Conservation (phyloP, 2,329 filamentous ascomycete species). For the Penicillium sp. region DNA sequence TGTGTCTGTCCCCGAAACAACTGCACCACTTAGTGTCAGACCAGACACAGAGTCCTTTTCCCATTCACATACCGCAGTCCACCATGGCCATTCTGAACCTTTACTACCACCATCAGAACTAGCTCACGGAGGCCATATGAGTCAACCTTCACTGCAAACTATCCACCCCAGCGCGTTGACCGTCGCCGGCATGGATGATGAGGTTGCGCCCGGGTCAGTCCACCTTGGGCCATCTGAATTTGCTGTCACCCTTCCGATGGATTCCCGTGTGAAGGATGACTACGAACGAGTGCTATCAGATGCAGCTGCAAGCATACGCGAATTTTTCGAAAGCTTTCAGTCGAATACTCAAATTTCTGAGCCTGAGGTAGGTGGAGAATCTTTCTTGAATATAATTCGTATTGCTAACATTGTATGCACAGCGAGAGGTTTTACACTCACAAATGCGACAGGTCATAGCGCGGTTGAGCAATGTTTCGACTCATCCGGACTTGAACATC, state of each 20-base stretch:
- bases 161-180: constrained; percentile 40
- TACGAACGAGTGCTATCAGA: constrained; percentile 37
- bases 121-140: constrained; percentile 20
- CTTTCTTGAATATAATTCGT: background rate
- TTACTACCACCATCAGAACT: constrained; percentile 30
- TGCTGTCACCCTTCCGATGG: constrained; percentile 44
- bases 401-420: constrained; percentile 14
- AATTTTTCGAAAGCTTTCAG: constrained; percentile 28
- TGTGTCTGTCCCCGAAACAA: constrained; percentile 28
- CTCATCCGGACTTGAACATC: constrained; percentile 47
- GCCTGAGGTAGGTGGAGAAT: constrained; percentile 27
- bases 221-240: constrained; percentile 41
- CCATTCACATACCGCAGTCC: constrained; percentile 23
- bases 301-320: constrained; percentile 29
- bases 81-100: constrained; percentile 23
- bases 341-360: constrained; percentile 11
- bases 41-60: constrained; percentile 30
- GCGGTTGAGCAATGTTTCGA: constrained; percentile 43
- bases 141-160: constrained; percentile 28
- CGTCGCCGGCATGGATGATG: constrained; percentile 27
- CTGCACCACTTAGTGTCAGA: constrained; percentile 38
- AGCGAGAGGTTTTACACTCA: constrained; percentile 28
- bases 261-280: constrained; percentile 44
- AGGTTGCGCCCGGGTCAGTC: constrained; percentile 32
- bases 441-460: constrained; percentile 37